Conservation (phyloP, 164 flowering plant genomes). For the Magnolia kwangsiensis region DNA sequence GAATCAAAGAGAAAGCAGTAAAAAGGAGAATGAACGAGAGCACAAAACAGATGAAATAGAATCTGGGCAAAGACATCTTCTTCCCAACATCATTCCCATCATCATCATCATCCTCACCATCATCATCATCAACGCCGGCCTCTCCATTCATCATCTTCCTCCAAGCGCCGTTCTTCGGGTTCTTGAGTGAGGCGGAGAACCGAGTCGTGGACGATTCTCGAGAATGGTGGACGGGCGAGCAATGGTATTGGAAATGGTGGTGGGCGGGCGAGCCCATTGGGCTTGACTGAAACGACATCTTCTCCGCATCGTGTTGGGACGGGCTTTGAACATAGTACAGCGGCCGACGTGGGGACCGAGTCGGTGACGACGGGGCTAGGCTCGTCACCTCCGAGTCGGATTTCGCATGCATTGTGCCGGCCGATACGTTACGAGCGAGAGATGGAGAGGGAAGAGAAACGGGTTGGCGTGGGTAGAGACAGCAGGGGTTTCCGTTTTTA, state of each 20-base stretch:
- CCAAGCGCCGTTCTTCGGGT: slow-evolving; percentile 34
- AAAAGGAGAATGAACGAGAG: slow-evolving; percentile 54
- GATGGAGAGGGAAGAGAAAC: neutral
- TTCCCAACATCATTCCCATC: neutral
- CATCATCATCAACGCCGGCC: slow-evolving; percentile 33
- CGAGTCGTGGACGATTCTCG: slow-evolving; percentile 86
- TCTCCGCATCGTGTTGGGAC: slow-evolving; percentile 80
- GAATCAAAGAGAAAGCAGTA: slow-evolving; percentile 57
- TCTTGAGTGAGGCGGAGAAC: slow-evolving; percentile 71
- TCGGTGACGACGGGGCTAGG: slow-evolving; percentile 56
- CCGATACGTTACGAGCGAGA: neutral
- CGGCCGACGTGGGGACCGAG: slow-evolving; percentile 67
- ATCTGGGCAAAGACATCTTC: slow-evolving; percentile 18
- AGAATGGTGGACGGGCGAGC: slow-evolving; percentile 71
- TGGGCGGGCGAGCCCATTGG: slow-evolving; percentile 66
- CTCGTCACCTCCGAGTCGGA: slow-evolving; percentile 93
- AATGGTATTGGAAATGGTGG: slow-evolving; percentile 27
- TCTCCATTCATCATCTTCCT: slow-evolving; percentile 33
- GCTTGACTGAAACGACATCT: slow-evolving; percentile 77
- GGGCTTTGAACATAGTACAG: slow-evolving; percentile 94
- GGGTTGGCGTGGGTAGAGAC: neutral
- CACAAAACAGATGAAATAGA: slow-evolving; percentile 42
- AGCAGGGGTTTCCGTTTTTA: neutral
- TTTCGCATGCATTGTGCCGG: slow-evolving; percentile 59
- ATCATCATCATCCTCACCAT: slow-evolving; percentile 22